These are phyloP conservation scores for Xylariomycetidae sp. DNA, from an alignment of 2,329 filamentous ascomycete species.

Conservation along the genomic window DNA sequence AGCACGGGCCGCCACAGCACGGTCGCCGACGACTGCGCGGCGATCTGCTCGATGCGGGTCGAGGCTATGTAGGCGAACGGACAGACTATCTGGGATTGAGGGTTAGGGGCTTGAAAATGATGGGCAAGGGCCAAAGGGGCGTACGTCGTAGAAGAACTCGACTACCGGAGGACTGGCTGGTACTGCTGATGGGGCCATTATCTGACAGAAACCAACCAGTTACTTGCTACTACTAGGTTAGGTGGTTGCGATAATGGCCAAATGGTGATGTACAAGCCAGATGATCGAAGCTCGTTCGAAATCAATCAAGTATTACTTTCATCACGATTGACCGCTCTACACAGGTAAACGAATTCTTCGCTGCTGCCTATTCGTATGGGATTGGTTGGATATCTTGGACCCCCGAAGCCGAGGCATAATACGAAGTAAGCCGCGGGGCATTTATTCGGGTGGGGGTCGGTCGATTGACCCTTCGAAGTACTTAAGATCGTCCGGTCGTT, in stretches of 20 bases:
- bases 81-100: constrained; percentile 4
- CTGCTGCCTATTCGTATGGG: too few species aligned
- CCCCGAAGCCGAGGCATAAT: too few species aligned
- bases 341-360: too few species aligned
- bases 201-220: background rate
- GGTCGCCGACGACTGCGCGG: constrained; percentile 1
- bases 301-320: too few species aligned
- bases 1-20: constrained; percentile 6
- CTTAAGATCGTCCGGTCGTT: too few species aligned
- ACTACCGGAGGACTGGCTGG: background rate
- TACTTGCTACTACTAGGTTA: background rate
- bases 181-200: background rate
- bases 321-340: too few species aligned
- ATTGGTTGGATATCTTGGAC: too few species aligned
- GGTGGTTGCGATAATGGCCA: background rate
- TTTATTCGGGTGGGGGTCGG: too few species aligned
- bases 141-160: constrained; percentile 8
- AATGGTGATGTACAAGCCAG: too few species aligned
- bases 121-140: background rate
- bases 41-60: constrained; percentile 3
- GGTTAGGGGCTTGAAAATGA: background rate
- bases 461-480: too few species aligned
- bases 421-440: too few species aligned
- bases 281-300: too few species aligned
- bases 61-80: constrained; percentile 9